These are phyloP conservation scores for Diaporthe humulicola DNA, from an alignment of 2,329 filamentous ascomycete genomes.

Conservation along the genomic window DNA sequence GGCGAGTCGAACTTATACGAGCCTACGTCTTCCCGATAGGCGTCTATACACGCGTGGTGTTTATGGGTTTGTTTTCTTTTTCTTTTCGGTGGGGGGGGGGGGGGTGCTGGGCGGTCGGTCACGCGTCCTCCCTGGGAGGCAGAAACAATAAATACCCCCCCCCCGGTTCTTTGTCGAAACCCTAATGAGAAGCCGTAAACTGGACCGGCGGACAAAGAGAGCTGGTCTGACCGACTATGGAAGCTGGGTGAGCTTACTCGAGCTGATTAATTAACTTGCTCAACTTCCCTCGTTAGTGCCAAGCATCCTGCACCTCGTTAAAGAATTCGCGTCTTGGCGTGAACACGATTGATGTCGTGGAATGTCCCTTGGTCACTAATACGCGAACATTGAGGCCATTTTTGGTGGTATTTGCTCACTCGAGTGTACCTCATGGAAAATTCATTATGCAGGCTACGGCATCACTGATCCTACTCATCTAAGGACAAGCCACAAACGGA, in stretches of 20 bases:
- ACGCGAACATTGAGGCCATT: not conserved
- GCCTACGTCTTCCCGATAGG: too few species aligned
- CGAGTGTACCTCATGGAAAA: not conserved
- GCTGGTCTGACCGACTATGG: not conserved
- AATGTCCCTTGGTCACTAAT: not conserved
- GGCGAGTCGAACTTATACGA: too few species aligned
- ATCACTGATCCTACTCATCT: not conserved
- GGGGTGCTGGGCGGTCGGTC: too few species aligned
- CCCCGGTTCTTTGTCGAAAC: not conserved
- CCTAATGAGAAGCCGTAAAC: not conserved
- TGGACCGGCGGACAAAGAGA: not conserved
- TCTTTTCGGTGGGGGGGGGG: too few species aligned
- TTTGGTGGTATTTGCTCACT: not conserved
- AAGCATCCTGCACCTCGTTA: conserved; percentile 1
- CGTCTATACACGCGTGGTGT: too few species aligned
- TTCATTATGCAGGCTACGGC: not conserved
- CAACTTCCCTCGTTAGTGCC: not conserved
- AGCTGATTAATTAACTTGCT: conserved; percentile 9
- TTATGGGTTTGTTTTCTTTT: too few species aligned
- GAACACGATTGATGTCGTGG: not conserved
- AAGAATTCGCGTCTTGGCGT: not conserved
- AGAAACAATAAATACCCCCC: not conserved
- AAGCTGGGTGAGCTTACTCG: not conserved
- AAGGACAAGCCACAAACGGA: not conserved
- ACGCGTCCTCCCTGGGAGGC: too few species aligned